Conservation (phyloP, 2,329 filamentous ascomycete species). For the Celoporthe dispersa region DNA sequence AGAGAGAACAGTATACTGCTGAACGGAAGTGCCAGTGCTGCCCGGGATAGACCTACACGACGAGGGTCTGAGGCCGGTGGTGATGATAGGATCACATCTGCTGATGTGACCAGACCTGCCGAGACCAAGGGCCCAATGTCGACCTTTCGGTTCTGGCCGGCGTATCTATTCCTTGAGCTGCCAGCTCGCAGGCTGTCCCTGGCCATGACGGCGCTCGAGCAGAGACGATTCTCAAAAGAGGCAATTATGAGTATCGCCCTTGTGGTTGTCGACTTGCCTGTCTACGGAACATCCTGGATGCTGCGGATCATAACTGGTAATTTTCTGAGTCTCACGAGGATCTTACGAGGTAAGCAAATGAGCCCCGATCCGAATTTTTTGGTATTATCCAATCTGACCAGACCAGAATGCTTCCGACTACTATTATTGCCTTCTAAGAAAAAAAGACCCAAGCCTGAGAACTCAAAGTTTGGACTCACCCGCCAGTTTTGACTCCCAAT, state of each 20-base stretch:
- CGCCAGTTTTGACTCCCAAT: background rate
- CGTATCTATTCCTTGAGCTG: slow-evolving; percentile 15
- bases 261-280: background rate
- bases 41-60: too few species aligned
- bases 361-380: too few species aligned
- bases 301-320: background rate
- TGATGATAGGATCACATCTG: background rate
- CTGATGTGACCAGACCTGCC: background rate
- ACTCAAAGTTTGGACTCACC: background rate
- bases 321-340: background rate
- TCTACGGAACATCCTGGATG: background rate
- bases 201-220: background rate
- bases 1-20: background rate
- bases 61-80: too few species aligned
- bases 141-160: slow-evolving; percentile 4
- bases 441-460: background rate
- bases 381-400: background rate
- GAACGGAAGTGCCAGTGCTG: background rate
- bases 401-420: background rate
- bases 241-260: background rate
- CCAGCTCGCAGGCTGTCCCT: slow-evolving; percentile 7
- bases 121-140: background rate
- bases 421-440: background rate
- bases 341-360: background rate
- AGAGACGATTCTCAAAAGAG: background rate